Percentiles rank a stretch among this genome's conserved stretches.
Conservation (phyloP, 805 yeast genomes). For the Tanozyma kutaoensis region DNA sequence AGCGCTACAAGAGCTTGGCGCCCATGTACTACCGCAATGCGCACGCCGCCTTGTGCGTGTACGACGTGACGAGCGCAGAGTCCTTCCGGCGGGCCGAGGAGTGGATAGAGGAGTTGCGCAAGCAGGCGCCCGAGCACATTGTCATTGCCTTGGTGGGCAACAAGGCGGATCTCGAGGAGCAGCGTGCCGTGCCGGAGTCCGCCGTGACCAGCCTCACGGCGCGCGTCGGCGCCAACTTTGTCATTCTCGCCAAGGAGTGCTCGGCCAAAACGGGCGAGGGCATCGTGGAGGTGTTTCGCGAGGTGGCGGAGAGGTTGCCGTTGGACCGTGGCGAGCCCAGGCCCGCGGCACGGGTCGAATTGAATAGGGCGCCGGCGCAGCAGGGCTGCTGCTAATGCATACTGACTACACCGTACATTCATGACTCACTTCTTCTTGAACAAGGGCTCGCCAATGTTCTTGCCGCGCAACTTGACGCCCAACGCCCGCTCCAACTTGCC, state of each 20-base stretch:
- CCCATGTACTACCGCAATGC: constrained; percentile 90
- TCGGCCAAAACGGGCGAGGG: constrained; percentile 33
- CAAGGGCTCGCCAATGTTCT: constrained; percentile 85
- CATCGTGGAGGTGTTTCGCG: constrained; percentile 24
- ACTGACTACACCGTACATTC: background rate
- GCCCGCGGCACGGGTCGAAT: no score
- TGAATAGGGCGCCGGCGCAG: no score
- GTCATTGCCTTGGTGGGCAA: constrained; percentile 91
- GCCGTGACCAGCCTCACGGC: background rate
- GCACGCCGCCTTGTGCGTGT: constrained; percentile 91
- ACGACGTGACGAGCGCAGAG: constrained; percentile 90
- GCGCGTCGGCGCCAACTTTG: background rate
- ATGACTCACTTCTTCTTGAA: constrained; percentile 27
- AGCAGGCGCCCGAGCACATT: constrained; percentile 87
- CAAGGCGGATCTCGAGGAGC: constrained; percentile 66
- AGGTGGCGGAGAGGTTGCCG: constrained; percentile 28
- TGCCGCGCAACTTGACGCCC: constrained; percentile 93
- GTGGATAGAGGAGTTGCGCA: constrained; percentile 94
- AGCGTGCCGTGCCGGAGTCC: constrained; percentile 5
- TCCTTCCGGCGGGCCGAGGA: constrained; percentile 93
- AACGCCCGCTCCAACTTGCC: constrained; percentile 87
- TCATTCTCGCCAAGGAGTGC: constrained; percentile 21
- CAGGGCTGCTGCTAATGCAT: no score
- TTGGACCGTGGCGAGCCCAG: no score
- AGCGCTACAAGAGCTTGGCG: constrained; percentile 88